These are phyloP conservation scores for Pterulicium gracile DNA, from an alignment of 1,284 basidiomycete species.

Conservation along the genomic window DNA sequence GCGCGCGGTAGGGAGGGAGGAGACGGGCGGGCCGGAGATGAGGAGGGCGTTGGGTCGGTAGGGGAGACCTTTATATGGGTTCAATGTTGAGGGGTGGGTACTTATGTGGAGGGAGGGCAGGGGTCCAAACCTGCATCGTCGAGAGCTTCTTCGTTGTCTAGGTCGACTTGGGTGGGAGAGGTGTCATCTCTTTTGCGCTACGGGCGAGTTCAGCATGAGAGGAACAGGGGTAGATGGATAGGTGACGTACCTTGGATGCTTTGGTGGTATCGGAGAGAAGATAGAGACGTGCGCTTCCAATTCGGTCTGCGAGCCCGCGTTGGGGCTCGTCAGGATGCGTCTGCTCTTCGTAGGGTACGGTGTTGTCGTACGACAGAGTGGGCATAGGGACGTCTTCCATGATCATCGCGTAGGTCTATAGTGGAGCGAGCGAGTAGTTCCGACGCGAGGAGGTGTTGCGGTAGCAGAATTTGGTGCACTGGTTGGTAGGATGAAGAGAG, in stretches of 20 bases:
- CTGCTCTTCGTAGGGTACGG: constrained; percentile 39
- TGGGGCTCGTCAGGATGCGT: constrained; percentile 20
- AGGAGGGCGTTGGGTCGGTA: constrained; percentile 60
- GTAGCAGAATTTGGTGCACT: too few relatives aligned
- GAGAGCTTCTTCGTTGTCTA: constrained; percentile 12
- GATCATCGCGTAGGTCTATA: too few relatives aligned
- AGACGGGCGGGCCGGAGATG: constrained; percentile 56
- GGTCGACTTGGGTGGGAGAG: neutral
- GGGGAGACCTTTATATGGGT: constrained; percentile 21
- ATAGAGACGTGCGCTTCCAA: constrained; percentile 58
- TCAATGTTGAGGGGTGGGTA: constrained; percentile 5
- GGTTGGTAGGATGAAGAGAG: too few relatives aligned
- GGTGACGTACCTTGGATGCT: constrained; percentile 53
- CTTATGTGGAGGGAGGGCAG: neutral
- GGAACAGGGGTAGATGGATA: neutral
- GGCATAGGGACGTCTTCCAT: neutral
- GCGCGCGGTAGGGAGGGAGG: constrained; percentile 55
- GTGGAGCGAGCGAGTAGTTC: too few relatives aligned
- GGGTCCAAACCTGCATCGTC: constrained; percentile 4
- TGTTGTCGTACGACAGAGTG: constrained; percentile 42
- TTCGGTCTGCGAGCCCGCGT: constrained; percentile 44
- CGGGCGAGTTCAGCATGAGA: neutral
- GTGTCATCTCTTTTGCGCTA: neutral
- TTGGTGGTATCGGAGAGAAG: constrained; percentile 50
- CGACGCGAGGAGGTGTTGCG: too few relatives aligned